Base-by-base conservation (phyloP, 768 basidiomycete genomes). In the Mycena haematopus region DNA sequence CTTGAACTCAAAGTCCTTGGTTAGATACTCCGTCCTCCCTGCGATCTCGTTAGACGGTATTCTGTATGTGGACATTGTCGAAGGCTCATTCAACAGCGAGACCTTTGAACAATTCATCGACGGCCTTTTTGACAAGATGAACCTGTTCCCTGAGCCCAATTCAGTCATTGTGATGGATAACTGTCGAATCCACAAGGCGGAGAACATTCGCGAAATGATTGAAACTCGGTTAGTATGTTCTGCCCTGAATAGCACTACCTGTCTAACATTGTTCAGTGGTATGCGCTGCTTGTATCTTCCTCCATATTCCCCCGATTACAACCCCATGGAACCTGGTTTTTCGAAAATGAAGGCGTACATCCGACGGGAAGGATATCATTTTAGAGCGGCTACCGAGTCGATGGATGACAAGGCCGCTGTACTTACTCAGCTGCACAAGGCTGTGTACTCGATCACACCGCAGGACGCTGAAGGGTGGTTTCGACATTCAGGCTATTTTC, bases 141-240 rank as follows among this genome's bases (percentile, higher is more conserved):
- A 78, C 22, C 77, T 74, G 1, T 80, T 61, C 54, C 79, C 77
- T 0, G 64, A 35, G 0, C 65, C 65, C 5, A 76, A 78, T 24
- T 78, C 74, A 6, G 76, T 80, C 3, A 53, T 80, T 22, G 66
- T 80, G 1, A 76, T 80, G 73, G 78, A 79, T 58, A 79, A 79
- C 63, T 72, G 72, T 11, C 31, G 46, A 1, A 77, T 79, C 22
- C 77, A 80, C 60, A 70, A 79, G 44, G 56, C 60, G 21, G 45
- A 56, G 0, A 62, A 60, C 1, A 56, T 80, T 5, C 54, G 38
- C 1, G 71, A 74, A 21, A 58, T 76, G 50, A 67, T 77, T 53
- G 69, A 76, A 57, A 64, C 62, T 21, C 56, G 69, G 76, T 79
- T 67, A 47, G 68, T 58, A 21, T 27, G 24, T 22, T 35, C 13